These are phyloP conservation scores for Knufia fluminis DNA, from an alignment of 2,329 filamentous ascomycete genomes.

Conservation along the genomic window DNA sequence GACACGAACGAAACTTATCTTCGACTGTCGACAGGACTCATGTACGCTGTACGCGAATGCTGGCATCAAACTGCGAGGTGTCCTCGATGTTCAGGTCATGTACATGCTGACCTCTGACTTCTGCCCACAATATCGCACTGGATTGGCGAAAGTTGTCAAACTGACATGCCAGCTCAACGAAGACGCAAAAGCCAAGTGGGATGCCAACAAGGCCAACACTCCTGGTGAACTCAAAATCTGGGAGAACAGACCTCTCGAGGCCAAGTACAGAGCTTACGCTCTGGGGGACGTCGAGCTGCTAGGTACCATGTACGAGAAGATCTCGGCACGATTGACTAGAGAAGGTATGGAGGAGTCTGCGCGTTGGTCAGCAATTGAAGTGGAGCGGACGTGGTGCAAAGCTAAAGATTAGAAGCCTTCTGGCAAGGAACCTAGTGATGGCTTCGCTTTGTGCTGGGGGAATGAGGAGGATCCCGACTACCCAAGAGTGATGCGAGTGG, in stretches of 20 bases:
- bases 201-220: not conserved
- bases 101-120: not conserved
- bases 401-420: too few relatives aligned
- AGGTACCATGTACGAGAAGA: too few relatives aligned
- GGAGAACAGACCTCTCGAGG: not conserved
- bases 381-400: too few relatives aligned
- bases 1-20: not conserved
- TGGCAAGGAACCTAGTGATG: too few relatives aligned
- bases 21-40: not conserved
- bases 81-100: not conserved
- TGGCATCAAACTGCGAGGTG: not conserved
- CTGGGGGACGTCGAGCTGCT: too few relatives aligned
- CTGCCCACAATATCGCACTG: not conserved
- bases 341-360: too few relatives aligned
- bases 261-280: too few relatives aligned
- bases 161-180: not conserved
- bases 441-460: too few relatives aligned
- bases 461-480: too few relatives aligned
- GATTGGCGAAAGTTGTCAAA: not conserved
- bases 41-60: not conserved
- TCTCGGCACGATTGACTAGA: too few relatives aligned
- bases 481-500: too few relatives aligned
- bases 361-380: too few relatives aligned
- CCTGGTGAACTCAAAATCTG: not conserved
- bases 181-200: not conserved